Percentiles rank a stretch among this genome's conserved stretches.
Conservation (phyloP, 2,329 filamentous ascomycete species). For the Penicillium olsonii region DNA sequence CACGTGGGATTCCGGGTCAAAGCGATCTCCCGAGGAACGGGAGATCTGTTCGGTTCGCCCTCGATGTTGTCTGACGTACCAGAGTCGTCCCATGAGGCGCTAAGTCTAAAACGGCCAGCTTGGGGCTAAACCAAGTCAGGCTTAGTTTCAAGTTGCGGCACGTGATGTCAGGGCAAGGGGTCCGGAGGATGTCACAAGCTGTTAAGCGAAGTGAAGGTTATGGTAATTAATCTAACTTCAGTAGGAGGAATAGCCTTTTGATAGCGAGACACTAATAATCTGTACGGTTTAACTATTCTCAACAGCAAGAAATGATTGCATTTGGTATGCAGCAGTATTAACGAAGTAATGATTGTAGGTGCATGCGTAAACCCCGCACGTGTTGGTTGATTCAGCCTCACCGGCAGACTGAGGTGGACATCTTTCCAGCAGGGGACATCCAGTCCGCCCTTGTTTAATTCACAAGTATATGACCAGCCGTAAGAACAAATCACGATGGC, state of each 20-base stretch:
- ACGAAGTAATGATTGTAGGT: background rate
- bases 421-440: background rate
- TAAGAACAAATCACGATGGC: constrained; percentile 6
- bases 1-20: background rate
- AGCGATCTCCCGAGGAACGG: background rate
- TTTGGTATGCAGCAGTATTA: background rate
- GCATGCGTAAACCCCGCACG: background rate
- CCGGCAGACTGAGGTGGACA: background rate
- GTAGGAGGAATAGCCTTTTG: background rate
- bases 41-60: background rate
- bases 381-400: background rate
- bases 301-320: background rate
- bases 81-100: too few species aligned
- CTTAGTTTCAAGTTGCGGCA: background rate
- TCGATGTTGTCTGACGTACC: too few species aligned
- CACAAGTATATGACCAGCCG: background rate
- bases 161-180: background rate
- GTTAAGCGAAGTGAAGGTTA: background rate
- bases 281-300: too few species aligned
- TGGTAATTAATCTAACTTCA: background rate
- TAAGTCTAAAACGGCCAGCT: too few species aligned
- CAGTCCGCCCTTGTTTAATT: background rate
- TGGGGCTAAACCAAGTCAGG: background rate
- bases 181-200: too few species aligned
- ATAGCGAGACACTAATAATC: background rate